Conservation (phyloP, 257 asterid species). For the Solanum pimpinellifolium region DNA sequence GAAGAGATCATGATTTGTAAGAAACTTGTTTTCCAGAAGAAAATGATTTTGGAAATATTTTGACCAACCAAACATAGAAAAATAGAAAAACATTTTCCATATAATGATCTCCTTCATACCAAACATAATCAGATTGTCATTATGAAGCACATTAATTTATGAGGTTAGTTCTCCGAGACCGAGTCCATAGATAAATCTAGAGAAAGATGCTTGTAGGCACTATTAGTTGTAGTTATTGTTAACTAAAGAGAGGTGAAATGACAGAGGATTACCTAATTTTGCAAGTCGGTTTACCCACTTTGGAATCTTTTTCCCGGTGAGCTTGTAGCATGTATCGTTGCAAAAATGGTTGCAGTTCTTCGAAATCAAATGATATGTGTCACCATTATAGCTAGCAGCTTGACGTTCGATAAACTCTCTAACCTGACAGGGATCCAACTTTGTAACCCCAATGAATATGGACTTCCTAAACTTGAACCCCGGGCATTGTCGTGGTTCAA, state of each 20-base stretch:
- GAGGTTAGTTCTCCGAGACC: neutral
- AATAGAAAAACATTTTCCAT: neutral
- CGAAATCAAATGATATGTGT: constrained; percentile 73
- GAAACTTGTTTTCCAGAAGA: neutral
- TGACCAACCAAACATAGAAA: neutral
- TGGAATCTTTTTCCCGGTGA: constrained; percentile 72
- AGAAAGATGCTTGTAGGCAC: neutral
- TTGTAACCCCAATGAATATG: constrained; percentile 56
- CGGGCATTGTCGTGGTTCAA: constrained; percentile 7
- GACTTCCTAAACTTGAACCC: constrained; percentile 83
- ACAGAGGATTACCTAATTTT: constrained; percentile 46
- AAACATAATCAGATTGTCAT: neutral
- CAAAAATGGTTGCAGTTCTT: constrained; percentile 96
- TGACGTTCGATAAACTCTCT: constrained; percentile 77
- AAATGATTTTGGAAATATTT: neutral
- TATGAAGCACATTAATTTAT: neutral
- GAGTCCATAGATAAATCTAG: neutral
- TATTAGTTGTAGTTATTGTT: neutral
- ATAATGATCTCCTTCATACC: neutral
- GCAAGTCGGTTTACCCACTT: constrained; percentile 96
- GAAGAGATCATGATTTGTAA: neutral
- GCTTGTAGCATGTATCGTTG: constrained; percentile 66
- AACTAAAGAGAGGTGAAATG: neutral
- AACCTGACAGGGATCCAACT: constrained; percentile 48
- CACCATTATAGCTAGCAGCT: constrained; percentile 78